Conservation (phyloP, 73 alveolate species). For the Paramecium pentaurelia region DNA sequence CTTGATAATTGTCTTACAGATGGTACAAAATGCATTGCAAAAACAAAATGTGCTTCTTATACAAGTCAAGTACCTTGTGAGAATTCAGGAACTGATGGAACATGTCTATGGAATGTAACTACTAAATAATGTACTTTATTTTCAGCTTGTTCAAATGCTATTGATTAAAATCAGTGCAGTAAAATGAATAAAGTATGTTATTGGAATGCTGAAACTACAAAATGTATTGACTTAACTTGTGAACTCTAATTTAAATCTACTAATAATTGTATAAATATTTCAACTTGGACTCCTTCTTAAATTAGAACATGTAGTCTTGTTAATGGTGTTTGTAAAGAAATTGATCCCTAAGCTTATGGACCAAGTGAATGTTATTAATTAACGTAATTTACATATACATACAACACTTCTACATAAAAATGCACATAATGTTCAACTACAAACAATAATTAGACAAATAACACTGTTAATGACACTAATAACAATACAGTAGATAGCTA, state of each 20-base stretch:
- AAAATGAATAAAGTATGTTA: not conserved
- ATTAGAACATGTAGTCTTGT: not conserved
- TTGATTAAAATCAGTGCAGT: not conserved
- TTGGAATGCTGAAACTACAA: not conserved
- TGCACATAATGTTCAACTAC: not conserved
- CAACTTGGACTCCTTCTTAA: not conserved
- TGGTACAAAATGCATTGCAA: conserved; percentile 18
- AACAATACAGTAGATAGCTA: not conserved
- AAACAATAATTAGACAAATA: not conserved
- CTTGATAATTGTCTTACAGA: not conserved
- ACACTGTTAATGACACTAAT: not conserved
- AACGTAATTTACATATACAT: not conserved
- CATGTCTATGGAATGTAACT: not conserved
- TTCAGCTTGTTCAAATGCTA: not conserved
- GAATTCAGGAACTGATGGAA: conserved; percentile 7
- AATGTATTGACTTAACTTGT: not conserved
- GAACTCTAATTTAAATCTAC: not conserved
- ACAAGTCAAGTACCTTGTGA: not conserved
- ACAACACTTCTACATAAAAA: not conserved
- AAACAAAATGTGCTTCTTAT: not conserved
- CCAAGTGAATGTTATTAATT: not conserved
- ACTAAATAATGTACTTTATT: not conserved
- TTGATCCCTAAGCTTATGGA: not conserved
- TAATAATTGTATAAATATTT: not conserved
- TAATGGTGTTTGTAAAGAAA: not conserved